A percentile compares a stretch with the other conserved stretches of the same genome.
Conservation (phyloP, 345 rosid species). For the Hirschfeldia incana region DNA sequence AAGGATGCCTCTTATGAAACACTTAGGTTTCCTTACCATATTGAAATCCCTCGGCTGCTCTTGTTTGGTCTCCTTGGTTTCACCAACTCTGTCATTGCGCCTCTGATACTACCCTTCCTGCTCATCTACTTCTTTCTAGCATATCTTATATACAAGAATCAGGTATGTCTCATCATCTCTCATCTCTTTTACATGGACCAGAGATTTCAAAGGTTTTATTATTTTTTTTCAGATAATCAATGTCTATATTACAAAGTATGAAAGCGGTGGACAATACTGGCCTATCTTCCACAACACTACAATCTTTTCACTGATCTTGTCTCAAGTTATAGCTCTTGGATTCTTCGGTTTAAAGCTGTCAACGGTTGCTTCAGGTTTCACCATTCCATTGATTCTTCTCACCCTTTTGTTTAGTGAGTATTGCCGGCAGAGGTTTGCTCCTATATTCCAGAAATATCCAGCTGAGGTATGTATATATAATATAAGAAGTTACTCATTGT, state of each 20-base stretch:
- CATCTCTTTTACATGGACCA: conserved; percentile 9
- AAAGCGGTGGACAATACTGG: conserved; percentile 88
- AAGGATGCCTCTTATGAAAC: conserved; percentile 45
- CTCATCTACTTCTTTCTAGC: conserved; percentile 71
- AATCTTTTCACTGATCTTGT: conserved; percentile 79
- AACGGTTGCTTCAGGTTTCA: conserved; percentile 71
- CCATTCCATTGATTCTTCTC: conserved; percentile 66
- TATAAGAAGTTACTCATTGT: not conserved
- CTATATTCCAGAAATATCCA: conserved; percentile 59
- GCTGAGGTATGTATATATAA: conserved; percentile 55
- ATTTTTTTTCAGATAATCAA: conserved; percentile 65
- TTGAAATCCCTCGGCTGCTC: conserved; percentile 80
- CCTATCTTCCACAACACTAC: conserved; percentile 84
- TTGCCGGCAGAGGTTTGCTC: conserved; percentile 75
- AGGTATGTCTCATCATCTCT: conserved; percentile 20
- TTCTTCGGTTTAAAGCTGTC: conserved; percentile 77
- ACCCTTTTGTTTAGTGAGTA: conserved; percentile 79
- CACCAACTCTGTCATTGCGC: conserved; percentile 81
- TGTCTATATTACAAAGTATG: conserved; percentile 68
- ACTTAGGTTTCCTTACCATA: conserved; percentile 74
- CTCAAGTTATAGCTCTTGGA: conserved; percentile 80
- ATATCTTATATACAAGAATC: conserved; percentile 76
- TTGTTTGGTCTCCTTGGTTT: conserved; percentile 86
- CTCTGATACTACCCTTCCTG: conserved; percentile 76
- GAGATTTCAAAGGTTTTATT: not conserved